Evolutionary conservation across 2,329 filamentous ascomycete species (phyloP).

Genomic region (Ophidiomyces ophidiicola): DNA sequence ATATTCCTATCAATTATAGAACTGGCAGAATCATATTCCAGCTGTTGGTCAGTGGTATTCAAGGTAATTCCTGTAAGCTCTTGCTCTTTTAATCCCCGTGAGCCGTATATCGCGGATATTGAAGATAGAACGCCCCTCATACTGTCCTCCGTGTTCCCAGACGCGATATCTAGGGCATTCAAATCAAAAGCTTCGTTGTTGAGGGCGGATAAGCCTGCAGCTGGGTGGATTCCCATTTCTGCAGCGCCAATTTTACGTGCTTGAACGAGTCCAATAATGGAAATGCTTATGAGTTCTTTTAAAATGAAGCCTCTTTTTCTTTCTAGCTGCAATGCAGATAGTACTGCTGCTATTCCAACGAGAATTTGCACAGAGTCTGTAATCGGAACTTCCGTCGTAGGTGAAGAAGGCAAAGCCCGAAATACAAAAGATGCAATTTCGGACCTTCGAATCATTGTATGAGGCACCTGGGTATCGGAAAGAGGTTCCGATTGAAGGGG

Average conservation of each 20-base stretch:
- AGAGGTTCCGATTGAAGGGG: constrained; percentile 28
- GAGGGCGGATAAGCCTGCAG: constrained; percentile 67
- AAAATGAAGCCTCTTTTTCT: constrained; percentile 87
- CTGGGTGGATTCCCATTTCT: constrained; percentile 92
- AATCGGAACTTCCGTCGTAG: constrained; percentile 50
- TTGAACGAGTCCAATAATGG: constrained; percentile 76
- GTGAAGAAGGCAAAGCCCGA: constrained; percentile 55
- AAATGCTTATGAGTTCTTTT: constrained; percentile 67
- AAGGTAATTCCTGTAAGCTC: constrained; percentile 12
- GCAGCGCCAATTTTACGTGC: constrained; percentile 85
- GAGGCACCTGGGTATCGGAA: constrained; percentile 26
- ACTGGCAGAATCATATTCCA: constrained; percentile 27
- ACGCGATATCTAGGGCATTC: constrained; percentile 32
- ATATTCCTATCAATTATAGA: constrained; percentile 36
- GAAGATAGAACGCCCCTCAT: constrained; percentile 29
- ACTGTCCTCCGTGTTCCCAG: constrained; percentile 33
- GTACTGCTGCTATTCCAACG: constrained; percentile 74
- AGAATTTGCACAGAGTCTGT: constrained; percentile 68
- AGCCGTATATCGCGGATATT: constrained; percentile 31
- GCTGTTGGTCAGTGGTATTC: constrained; percentile 14
- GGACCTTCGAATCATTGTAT: constrained; percentile 42
- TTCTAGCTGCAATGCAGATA: constrained; percentile 65
- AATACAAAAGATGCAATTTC: constrained; percentile 55
- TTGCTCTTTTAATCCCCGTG: constrained; percentile 25
- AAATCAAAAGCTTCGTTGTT: constrained; percentile 41